Evolutionary conservation across 2,329 filamentous ascomycete genomes (phyloP).

Genomic region (Penicillium sp.): DNA sequence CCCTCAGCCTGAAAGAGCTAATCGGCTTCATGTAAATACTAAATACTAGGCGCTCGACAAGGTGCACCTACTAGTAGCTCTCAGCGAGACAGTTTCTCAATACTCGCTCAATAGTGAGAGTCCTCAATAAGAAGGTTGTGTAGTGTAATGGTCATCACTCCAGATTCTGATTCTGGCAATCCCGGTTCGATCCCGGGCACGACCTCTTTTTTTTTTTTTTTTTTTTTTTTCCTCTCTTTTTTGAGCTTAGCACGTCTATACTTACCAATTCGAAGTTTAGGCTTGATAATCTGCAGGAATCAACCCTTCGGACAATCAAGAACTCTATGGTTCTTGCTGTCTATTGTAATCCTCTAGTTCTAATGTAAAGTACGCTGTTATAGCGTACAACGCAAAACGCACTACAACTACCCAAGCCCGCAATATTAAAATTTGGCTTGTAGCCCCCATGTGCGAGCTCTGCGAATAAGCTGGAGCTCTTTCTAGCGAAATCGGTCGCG

Average conservation of each 20-base stretch:
- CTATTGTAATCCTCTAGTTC: not conserved
- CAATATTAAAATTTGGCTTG: not conserved
- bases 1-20: no score
- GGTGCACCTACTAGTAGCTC: no score
- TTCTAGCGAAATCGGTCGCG: not conserved
- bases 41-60: no score
- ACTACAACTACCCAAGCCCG: not conserved
- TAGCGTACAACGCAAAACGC: not conserved
- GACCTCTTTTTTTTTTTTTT: conserved; percentile 6
- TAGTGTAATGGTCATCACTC: conserved; percentile 16
- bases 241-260: no score
- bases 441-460: not conserved
- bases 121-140: no score
- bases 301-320: no score
- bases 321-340: not conserved
- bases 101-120: no score
- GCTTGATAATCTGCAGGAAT: not conserved
- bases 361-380: not conserved
- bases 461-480: not conserved
- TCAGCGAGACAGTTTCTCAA: no score
- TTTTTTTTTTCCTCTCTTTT: no score
- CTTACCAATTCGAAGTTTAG: not conserved
- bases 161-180: conserved; percentile 16
- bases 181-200: conserved; percentile 16
- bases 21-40: no score